A percentile compares a stretch with the other conserved stretches of the same genome.
phyloP scores from a whole-genome alignment of 495 filamentous ascomycete species.

The Pseudotulostoma volvatum region DNA sequence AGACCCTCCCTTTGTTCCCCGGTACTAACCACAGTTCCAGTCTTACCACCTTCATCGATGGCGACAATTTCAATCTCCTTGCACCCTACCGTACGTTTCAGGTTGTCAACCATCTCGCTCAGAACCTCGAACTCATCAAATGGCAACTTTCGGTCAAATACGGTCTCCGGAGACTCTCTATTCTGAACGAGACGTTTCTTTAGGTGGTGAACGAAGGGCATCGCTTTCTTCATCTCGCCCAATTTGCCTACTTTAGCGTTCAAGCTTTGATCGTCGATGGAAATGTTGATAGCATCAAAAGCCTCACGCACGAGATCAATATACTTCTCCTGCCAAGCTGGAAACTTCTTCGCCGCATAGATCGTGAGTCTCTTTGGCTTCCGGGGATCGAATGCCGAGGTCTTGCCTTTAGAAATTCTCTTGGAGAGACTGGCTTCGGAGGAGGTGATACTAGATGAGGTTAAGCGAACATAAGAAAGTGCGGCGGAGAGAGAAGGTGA shows the following conservation, averaged over 20 bases:
- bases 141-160: slow-evolving; percentile 64
- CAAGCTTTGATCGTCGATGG: slow-evolving; percentile 54
- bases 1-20: slow-evolving; percentile 38
- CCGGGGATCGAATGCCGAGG: slow-evolving; percentile 64
- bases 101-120: slow-evolving; percentile 36
- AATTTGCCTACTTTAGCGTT: slow-evolving; percentile 58
- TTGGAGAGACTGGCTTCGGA: slow-evolving; percentile 75
- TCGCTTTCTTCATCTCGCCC: slow-evolving; percentile 88
- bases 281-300: slow-evolving; percentile 37
- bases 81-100: slow-evolving; percentile 49
- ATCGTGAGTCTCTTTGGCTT: slow-evolving; percentile 84
- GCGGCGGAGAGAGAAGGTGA: slow-evolving; percentile 52
- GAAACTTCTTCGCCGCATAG: slow-evolving; percentile 60
- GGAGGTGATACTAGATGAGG: slow-evolving; percentile 63
- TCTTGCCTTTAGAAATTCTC: slow-evolving; percentile 74
- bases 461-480: slow-evolving; percentile 61
- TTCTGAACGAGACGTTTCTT: slow-evolving; percentile 59
- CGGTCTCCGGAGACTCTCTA: slow-evolving; percentile 36
- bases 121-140: slow-evolving; percentile 73
- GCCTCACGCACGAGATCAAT: slow-evolving; percentile 62
- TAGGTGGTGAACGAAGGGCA: slow-evolving; percentile 84
- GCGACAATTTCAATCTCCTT: slow-evolving; percentile 45
- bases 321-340: slow-evolving; percentile 81
- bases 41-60: slow-evolving; percentile 55
- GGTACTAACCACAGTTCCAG: slow-evolving; percentile 35